These are phyloP conservation scores for Fusarium sp. DNA, from an alignment of 2,329 filamentous ascomycete species.

Conservation along the genomic window DNA sequence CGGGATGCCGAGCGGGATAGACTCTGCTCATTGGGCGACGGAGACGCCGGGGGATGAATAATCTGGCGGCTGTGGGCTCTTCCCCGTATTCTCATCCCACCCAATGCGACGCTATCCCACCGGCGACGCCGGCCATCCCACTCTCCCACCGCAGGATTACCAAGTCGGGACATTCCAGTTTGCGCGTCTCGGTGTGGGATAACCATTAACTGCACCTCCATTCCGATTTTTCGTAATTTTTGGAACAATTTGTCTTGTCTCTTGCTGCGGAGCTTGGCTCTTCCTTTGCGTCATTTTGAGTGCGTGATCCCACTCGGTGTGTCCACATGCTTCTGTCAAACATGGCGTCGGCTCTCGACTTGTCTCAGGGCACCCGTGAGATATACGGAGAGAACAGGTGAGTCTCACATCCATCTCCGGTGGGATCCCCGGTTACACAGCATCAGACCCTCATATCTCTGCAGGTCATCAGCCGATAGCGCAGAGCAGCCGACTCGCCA, in stretches of 20 bases:
- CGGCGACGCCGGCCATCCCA: slow-evolving; percentile 35
- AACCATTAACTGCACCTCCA: slow-evolving; percentile 11
- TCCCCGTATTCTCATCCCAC: slow-evolving; percentile 10
- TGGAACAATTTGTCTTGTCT: slow-evolving; percentile 6
- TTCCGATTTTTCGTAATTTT: slow-evolving; percentile 8
- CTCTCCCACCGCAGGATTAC: slow-evolving; percentile 44
- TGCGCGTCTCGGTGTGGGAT: slow-evolving; percentile 18
- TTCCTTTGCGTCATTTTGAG: slow-evolving; percentile 6
- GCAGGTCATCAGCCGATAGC: slow-evolving; percentile 34
- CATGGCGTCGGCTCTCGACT: slow-evolving; percentile 35
- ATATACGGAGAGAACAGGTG: slow-evolving; percentile 24
- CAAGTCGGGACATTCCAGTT: slow-evolving; percentile 35
- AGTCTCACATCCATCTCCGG: not conserved
- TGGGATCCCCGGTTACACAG: slow-evolving; percentile 31
- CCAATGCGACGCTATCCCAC: slow-evolving; percentile 38
- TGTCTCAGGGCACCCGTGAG: slow-evolving; percentile 41
- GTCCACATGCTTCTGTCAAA: not conserved
- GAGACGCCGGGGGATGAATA: not conserved
- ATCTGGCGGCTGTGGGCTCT: slow-evolving; percentile 9
- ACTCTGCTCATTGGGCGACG: slow-evolving; percentile 1
- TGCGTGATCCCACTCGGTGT: slow-evolving; percentile 38
- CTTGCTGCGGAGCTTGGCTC: not conserved
- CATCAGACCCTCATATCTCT: slow-evolving; percentile 4
- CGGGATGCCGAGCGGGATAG: slow-evolving; percentile 32
- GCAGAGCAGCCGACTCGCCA: slow-evolving; percentile 44